Conservation (phyloP, 1,284 basidiomycete genomes). For the Porogramme epimiltina region DNA sequence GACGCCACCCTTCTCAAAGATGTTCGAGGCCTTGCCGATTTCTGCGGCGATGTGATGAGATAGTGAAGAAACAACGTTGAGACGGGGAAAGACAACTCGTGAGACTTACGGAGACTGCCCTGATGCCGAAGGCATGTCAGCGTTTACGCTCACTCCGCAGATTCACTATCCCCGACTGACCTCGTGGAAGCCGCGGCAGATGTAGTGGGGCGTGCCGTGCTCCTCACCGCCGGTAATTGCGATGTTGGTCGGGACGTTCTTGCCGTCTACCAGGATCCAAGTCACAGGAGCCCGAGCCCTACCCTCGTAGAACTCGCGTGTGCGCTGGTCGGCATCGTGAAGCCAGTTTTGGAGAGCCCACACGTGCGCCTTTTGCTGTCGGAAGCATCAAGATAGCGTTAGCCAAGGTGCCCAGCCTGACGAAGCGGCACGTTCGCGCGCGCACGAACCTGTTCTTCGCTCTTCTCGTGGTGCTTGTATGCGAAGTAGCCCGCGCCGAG, state of each 20-base stretch:
- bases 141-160: conserved; percentile 10
- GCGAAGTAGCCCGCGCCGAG: conserved; percentile 54
- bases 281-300: conserved; percentile 52
- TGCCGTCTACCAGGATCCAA: conserved; percentile 64
- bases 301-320: conserved; percentile 44
- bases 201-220: conserved; percentile 53
- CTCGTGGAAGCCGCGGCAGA: conserved; percentile 61
- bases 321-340: conserved; percentile 55
- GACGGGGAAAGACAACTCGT: not conserved
- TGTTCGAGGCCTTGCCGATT: conserved; percentile 62
- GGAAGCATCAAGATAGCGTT: not conserved
- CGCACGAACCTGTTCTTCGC: conserved; percentile 53
- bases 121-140: conserved; percentile 28
- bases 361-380: conserved; percentile 50
- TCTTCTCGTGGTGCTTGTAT: conserved; percentile 58
- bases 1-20: conserved; percentile 59
- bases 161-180: conserved; percentile 37
- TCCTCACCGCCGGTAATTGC: conserved; percentile 63
- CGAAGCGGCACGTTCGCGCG: not conserved
- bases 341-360: conserved; percentile 61
- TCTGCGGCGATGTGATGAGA: conserved; percentile 39
- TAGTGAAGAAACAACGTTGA: conserved; percentile 1
- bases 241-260: conserved; percentile 50
- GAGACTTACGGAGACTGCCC: conserved; percentile 59
- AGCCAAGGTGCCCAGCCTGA: conserved; percentile 2